phyloP scores from a whole-genome alignment of 306 rosid species.

The Quercus glauca region DNA sequence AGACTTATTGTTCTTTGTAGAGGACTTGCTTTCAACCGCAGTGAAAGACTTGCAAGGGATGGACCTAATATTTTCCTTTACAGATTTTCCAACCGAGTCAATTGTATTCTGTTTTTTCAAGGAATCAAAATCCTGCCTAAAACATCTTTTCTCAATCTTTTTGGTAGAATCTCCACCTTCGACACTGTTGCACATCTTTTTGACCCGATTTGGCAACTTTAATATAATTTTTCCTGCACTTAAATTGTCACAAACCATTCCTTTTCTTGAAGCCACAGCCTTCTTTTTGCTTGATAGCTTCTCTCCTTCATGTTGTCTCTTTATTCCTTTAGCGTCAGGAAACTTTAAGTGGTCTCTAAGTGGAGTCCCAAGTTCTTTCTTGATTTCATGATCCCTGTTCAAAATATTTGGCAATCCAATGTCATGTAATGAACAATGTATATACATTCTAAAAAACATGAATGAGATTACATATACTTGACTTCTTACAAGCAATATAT shows the following conservation, averaged over 20 bases:
- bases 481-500: slow-evolving; percentile 69
- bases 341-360: slow-evolving; percentile 51
- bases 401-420: slow-evolving; percentile 19
- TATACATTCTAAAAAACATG: slow-evolving; percentile 8
- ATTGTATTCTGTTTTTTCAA: slow-evolving; percentile 17
- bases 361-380: slow-evolving; percentile 38
- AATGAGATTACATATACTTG: slow-evolving; percentile 1
- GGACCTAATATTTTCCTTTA: slow-evolving; percentile 22
- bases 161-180: slow-evolving; percentile 26
- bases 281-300: slow-evolving; percentile 19
- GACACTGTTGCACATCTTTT: slow-evolving; percentile 8
- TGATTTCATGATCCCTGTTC: slow-evolving; percentile 56
- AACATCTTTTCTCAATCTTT: slow-evolving; percentile 15
- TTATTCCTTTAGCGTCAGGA: slow-evolving; percentile 31
- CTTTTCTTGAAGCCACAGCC: slow-evolving; percentile 15
- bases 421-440: neutral
- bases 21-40: slow-evolving; percentile 11
- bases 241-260: slow-evolving; percentile 10
- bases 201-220: slow-evolving; percentile 4
- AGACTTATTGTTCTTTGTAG: slow-evolving; percentile 16
- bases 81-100: slow-evolving; percentile 18
- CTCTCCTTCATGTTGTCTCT: slow-evolving; percentile 12
- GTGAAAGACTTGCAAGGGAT: neutral
- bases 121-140: slow-evolving; percentile 11
- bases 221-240: slow-evolving; percentile 13